A percentile compares a stretch with the other conserved stretches of the same genome.
These are phyloP conservation scores for Podospora bellae-mahoneyi DNA, from an alignment of 495 filamentous ascomycete species.

Conservation along the genomic window DNA sequence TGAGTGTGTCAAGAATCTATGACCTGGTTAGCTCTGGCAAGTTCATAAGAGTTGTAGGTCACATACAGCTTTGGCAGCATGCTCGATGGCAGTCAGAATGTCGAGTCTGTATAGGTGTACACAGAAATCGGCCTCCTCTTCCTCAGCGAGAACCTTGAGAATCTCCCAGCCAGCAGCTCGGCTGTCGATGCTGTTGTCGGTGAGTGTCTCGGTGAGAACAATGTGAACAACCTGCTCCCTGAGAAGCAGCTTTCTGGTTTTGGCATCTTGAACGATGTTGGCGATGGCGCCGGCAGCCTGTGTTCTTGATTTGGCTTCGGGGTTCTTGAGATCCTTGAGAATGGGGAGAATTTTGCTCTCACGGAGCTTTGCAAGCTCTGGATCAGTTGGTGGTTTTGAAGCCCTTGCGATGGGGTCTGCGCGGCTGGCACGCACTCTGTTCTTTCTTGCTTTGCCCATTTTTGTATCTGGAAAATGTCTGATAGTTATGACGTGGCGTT, in stretches of 20 bases:
- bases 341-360: constrained; percentile 57
- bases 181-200: constrained; percentile 55
- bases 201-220: constrained; percentile 57
- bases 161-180: constrained; percentile 59
- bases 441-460: constrained; percentile 47
- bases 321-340: constrained; percentile 52
- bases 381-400: constrained; percentile 52
- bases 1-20: constrained; percentile 46
- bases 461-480: neutral
- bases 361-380: constrained; percentile 53
- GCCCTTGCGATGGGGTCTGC: constrained; percentile 48
- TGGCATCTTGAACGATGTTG: constrained; percentile 57
- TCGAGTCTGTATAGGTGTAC: constrained; percentile 59
- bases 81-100: constrained; percentile 52
- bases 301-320: constrained; percentile 51
- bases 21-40: constrained; percentile 16
- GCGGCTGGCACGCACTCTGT: constrained; percentile 37
- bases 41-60: neutral
- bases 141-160: constrained; percentile 53
- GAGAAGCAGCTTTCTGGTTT: constrained; percentile 56
- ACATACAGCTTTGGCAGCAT: constrained; percentile 50
- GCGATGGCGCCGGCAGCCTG: constrained; percentile 52
- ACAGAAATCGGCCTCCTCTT: constrained; percentile 59
- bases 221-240: constrained; percentile 58
- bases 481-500: neutral